Evolutionary conservation across 345 rosid species (phyloP).

Genomic region (Punica granatum): DNA sequence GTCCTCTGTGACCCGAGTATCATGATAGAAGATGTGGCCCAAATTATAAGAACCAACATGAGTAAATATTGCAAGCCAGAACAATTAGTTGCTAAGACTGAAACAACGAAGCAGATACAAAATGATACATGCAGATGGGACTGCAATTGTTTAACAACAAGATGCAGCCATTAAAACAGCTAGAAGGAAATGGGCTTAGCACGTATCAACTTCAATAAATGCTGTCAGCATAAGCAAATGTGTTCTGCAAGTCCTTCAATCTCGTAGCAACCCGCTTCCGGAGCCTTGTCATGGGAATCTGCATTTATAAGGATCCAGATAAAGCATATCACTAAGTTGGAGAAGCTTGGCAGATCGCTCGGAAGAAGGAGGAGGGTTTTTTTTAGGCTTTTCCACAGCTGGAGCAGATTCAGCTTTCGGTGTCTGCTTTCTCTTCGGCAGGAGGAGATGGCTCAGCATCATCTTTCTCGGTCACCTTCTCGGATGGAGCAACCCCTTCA

Average conservation of each 20-base stretch:
- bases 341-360: constrained; percentile 38
- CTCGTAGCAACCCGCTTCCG: constrained; percentile 90
- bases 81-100: background rate
- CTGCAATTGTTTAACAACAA: too few relatives aligned
- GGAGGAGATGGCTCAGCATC: constrained; percentile 36
- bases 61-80: too few relatives aligned
- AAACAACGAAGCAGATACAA: too few relatives aligned
- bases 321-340: background rate
- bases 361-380: constrained; percentile 48
- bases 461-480: constrained; percentile 40
- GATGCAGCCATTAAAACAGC: background rate
- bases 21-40: too few relatives aligned
- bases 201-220: constrained; percentile 99
- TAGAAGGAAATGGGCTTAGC: constrained; percentile 17
- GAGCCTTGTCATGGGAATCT: constrained; percentile 99
- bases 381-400: constrained; percentile 36
- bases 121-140: background rate
- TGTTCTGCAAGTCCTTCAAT: constrained; percentile 95
- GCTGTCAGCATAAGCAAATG: constrained; percentile 93
- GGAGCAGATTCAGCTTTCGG: constrained; percentile 46
- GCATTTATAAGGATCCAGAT: constrained; percentile 6
- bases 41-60: background rate
- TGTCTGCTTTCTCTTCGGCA: constrained; percentile 28
- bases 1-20: constrained; percentile 44
- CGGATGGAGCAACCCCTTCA: constrained; percentile 71